Percentiles rank a stretch among this genome's conserved stretches.
Evolutionary conservation across 192 early-diverging fungal genomes (phyloP).

Genomic region (Piromyces finnis): DNA sequence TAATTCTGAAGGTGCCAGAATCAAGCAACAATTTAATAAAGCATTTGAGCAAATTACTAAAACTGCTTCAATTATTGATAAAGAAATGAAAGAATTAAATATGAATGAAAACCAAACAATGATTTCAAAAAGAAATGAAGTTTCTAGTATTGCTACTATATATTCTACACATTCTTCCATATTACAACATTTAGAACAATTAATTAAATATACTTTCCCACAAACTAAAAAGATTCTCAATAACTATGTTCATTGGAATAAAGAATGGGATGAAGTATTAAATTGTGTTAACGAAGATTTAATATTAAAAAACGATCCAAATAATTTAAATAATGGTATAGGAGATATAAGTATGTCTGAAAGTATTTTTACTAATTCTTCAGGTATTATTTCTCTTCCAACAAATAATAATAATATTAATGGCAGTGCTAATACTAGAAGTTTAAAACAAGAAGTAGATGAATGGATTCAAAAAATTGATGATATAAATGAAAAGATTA

Average conservation of each 20-base stretch:
- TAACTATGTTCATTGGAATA: neutral
- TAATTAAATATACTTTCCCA: neutral
- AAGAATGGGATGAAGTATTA: neutral
- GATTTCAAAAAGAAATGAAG: neutral
- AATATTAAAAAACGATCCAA: neutral
- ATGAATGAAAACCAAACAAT: neutral
- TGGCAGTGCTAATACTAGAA: neutral
- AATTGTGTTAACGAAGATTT: neutral
- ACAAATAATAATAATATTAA: neutral
- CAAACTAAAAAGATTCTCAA: neutral
- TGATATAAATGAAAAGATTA: neutral
- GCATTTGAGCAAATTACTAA: neutral
- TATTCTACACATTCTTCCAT: neutral
- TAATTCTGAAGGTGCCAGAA: neutral
- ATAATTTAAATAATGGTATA: neutral
- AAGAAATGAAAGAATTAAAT: neutral
- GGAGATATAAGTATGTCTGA: neutral
- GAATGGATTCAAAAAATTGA: neutral
- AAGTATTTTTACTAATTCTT: neutral
- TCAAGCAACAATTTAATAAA: neutral
- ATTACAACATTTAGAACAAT: neutral
- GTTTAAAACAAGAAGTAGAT: neutral
- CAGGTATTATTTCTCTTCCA: neutral
- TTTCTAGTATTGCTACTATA: neutral
- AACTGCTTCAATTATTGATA: neutral